A percentile compares a stretch with the other conserved stretches of the same genome.
phyloP scores from a whole-genome alignment of 2,329 filamentous ascomycete genomes.

The Epicoccum sorghinum region DNA sequence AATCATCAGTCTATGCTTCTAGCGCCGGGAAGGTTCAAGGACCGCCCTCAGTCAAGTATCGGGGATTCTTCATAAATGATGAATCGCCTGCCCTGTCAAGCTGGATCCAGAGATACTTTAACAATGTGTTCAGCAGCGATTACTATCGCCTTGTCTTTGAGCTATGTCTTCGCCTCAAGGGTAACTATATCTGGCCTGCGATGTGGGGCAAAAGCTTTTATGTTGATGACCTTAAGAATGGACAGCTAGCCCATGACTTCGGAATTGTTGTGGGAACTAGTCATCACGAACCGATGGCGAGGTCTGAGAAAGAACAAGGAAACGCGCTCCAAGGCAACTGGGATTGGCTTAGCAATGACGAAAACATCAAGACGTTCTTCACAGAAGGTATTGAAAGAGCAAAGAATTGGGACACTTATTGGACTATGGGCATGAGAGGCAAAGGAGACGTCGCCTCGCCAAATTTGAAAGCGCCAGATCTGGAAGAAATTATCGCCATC shows the following conservation, averaged over 20 bases:
- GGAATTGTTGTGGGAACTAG: not conserved
- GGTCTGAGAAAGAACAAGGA: not conserved
- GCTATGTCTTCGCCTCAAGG: not conserved
- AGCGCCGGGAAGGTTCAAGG: not conserved
- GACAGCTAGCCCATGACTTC: not conserved
- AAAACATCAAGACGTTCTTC: not conserved
- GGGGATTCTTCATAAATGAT: slow-evolving; percentile 3
- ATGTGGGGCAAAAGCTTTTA: not conserved
- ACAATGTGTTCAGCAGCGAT: not conserved
- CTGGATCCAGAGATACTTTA: not conserved
- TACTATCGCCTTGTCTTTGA: slow-evolving; percentile 2
- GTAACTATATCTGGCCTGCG: slow-evolving; percentile 1
- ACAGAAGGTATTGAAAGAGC: not conserved
- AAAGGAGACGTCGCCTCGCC: not conserved
- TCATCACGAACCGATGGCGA: not conserved
- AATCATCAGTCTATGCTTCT: not conserved
- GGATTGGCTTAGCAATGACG: not conserved
- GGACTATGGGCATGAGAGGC: slow-evolving; percentile 1
- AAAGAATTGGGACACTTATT: not conserved
- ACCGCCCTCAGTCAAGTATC: slow-evolving; percentile 2
- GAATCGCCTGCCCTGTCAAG: not conserved
- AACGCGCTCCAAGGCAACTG: not conserved
- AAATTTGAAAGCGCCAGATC: not conserved
- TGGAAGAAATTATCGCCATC: not conserved
- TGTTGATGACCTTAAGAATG: not conserved